Base-by-base conservation (phyloP, 2,329 filamentous ascomycete species). In the Aspergillus persii region DNA sequence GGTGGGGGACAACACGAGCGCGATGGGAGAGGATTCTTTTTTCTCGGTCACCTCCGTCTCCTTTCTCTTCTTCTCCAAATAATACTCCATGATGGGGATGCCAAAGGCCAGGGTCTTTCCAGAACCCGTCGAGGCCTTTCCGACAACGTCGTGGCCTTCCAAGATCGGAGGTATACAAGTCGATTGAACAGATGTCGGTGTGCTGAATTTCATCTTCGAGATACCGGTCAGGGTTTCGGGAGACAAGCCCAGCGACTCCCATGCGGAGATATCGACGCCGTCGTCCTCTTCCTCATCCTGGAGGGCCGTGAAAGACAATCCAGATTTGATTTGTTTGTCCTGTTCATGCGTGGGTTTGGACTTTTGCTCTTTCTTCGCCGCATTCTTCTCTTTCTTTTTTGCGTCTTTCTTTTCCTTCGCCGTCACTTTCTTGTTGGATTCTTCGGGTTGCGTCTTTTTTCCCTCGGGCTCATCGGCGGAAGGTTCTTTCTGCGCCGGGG, bases 31-130 rank as follows among this genome's bases (percentile, higher is more conserved):
- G 3, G 67, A 68, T 3, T 75, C 69, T 41, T 77, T 69, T 30
- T 79, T 76, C 27, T 79, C 75, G 56, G 77, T 69, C 9, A 78
- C 74, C 26, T 74, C 74, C 12, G 55, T 57, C 33, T 68, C 67
- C 50, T 67, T 64, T 3, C 63, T 64, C 55, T 73, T 74, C 57
- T 71, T 71, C 60, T 84, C 83, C 6, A 99, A 77, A 81, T 89
- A 97, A 57, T 84, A 83, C 74, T 99, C 93, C 8, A 98, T 81
- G 57, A 99, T 95, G 0, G 95, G 95, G 62, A 99, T 92, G 1
- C 89, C 92, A 74, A 96, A 99, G 0, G 95, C 94, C 49, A 99
- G 80, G 0, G 95, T 99, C 78, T 99, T 99, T 67, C 95, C 95
- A 12, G 95, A 98, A 65, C 95, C 95, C 0, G 95, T 99, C 9